Evolutionary conservation across 139 green algal species (phyloP).

Genomic region (Desmodesmus armatus): DNA sequence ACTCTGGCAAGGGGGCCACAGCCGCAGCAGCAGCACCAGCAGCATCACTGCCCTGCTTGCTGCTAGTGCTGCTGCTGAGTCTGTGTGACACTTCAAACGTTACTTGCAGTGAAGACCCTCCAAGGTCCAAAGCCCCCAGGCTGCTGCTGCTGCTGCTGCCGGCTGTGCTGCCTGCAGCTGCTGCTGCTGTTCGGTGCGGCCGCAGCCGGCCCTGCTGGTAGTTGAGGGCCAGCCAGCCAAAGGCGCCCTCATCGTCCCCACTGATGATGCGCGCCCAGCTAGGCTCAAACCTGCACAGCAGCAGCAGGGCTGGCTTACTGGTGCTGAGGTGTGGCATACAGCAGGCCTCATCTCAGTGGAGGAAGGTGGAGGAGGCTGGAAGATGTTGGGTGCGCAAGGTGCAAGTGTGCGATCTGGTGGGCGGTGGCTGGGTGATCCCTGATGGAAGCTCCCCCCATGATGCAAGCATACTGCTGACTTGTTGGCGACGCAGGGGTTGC

Average conservation of each 20-base stretch:
- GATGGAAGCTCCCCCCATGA: no score
- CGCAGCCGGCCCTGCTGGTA: slow-evolving; percentile 64
- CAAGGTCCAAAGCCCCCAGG: slow-evolving; percentile 83
- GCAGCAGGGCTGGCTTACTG: no score
- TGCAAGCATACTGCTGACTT: no score
- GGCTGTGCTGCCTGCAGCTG: slow-evolving; percentile 31
- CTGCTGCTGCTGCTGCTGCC: slow-evolving; percentile 33
- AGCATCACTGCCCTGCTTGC: no score
- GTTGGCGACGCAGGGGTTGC: no score
- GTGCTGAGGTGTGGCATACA: no score
- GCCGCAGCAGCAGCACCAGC: no score
- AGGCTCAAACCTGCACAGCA: slow-evolving; percentile 68
- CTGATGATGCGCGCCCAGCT: slow-evolving; percentile 83
- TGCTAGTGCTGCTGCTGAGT: background rate
- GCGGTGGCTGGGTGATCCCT: no score
- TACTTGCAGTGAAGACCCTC: slow-evolving; percentile 83
- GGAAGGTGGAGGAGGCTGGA: no score
- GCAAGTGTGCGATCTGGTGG: no score
- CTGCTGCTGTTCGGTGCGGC: background rate
- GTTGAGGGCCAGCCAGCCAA: slow-evolving; percentile 89
- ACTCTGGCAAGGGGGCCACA: background rate
- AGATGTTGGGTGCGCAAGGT: no score
- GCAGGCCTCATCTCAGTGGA: background rate
- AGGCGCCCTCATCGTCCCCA: slow-evolving; percentile 87
- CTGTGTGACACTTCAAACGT: slow-evolving; percentile 15